A percentile compares a stretch with the other conserved stretches of the same genome.
Evolutionary conservation across 202 grass and related monocot species (phyloP).

Genomic region (Schoenoplectus tabernaemontani): DNA sequence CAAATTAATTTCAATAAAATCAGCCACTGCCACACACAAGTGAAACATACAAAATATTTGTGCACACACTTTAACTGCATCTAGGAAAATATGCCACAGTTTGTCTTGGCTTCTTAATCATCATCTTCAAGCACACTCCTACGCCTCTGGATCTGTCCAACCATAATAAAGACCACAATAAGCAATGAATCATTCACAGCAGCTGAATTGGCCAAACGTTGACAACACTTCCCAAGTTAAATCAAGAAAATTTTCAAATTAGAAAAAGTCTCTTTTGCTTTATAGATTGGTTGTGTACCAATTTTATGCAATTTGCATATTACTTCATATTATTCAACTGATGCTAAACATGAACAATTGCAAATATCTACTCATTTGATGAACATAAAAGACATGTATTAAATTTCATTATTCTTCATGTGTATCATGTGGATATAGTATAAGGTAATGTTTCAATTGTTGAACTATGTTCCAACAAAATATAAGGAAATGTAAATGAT

Average conservation of each 20-base stretch:
- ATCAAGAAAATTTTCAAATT: background rate
- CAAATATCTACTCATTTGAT: no score
- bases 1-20: background rate
- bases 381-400: no score
- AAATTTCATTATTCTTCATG: no score
- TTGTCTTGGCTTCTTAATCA: constrained; percentile 42
- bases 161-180: background rate
- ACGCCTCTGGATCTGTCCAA: constrained; percentile 88
- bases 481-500: background rate
- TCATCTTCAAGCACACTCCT: constrained; percentile 84
- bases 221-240: background rate
- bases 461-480: background rate
- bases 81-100: background rate
- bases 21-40: background rate
- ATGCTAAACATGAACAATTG: no score
- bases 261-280: background rate
- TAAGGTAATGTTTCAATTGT: background rate
- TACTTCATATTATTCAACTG: background rate
- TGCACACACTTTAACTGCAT: background rate
- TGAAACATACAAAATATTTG: background rate
- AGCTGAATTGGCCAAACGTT: background rate
- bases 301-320: background rate
- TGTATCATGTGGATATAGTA: background rate
- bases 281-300: background rate
- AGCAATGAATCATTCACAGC: background rate